Evolutionary conservation across 2,329 filamentous ascomycete genomes (phyloP), one percentile per base, ranked within the genome.

Genomic region (Neospermospora avenae): DNA sequence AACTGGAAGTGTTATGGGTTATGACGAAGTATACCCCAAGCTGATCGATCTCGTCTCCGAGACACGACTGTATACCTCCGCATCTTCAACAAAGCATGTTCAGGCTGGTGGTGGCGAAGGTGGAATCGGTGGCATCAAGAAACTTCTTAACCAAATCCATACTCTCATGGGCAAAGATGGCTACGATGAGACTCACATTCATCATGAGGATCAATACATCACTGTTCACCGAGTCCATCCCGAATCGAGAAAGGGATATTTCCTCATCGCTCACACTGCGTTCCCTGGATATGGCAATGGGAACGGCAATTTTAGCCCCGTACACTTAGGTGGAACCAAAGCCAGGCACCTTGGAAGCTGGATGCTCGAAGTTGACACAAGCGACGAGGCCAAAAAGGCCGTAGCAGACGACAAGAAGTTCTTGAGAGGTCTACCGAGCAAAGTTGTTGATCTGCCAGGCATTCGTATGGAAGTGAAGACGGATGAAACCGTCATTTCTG

Each of bases 181-280:
- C 20, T 99, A 96, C 71, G 88, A 93, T 58, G 95, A 99, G 75
- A 96, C 92, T 7, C 93, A 97, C 71, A 91, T 99, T 56, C 93
- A 99, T 71, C 95, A 99, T 72, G 93, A 98, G 65, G 89, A 91
- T 58, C 90, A 99, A 74, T 97, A 96, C 72, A 89, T 99, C 70
- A 99, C 95, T 0, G 91, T 99, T 6, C 95, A 99, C 74, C 84
- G 96, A 63, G 91, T 98, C 2, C 93, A 99, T 71, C 95, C 93
- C 0, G 87, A 90, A 71, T 96, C 91, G 1, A 84, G 95, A 60
- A 96, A 95, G 73, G 95, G 95, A 0, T 93, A 96, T 74, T 97
- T 98, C 75, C 78, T 98, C 49, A 93, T 99, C 68, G 93, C 96
- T 0, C 95, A 98, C 70, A 98, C 95, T 3, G 95, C 96, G 0